Evolutionary conservation across 177 flowering plant genomes (phyloP), one percentile per base, ranked within the genome.

Genomic region (Telopea speciosissima): DNA sequence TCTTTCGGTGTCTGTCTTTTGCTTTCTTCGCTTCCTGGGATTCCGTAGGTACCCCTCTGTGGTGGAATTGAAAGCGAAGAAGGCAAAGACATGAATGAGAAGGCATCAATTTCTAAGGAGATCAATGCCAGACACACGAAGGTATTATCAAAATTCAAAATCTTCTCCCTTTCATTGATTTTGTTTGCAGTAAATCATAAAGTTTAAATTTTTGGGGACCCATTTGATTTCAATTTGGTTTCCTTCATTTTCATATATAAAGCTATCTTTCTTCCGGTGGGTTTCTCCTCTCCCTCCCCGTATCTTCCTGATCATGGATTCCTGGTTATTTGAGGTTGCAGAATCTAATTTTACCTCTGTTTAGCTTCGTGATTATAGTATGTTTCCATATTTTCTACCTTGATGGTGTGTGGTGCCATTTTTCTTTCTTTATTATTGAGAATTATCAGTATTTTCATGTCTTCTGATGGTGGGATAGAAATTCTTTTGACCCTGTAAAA

Each of bases 101-200:
- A 85, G 80, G 82, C 86, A 7, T 73, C 72, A 42, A 75, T 85
- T 68, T 65, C 86, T 25, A 85, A 85, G 73, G 86, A 85, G 76
- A 80, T 83, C 40, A 72, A 77, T 61, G 76, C 79, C 71, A 80
- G 72, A 59, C 83, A 85, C 74, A 62, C 72, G 44, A 85, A 81
- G 83, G 85, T 82, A n/a, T 12, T 40, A 19, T 63, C 66, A 1
- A 22, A 36, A 36, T 5, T 36, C 40, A 36, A 36, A 3, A 3
- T 36, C 40, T 36, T 36, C 7, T 36, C 40, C 5, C 40, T 36
- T 36, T 36, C 40, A 36, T 36, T 36, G 40, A 36, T 36, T 36
- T 65, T 66, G n/a, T 19, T 22, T 52, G 61, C n/a, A 3, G 12
- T 40, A 14, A 33, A 33, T 11, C 42, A 42, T 19, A 36, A 19